Base-by-base conservation (phyloP, 1,284 basidiomycete species). In the Microstroma glucosiphilum region DNA sequence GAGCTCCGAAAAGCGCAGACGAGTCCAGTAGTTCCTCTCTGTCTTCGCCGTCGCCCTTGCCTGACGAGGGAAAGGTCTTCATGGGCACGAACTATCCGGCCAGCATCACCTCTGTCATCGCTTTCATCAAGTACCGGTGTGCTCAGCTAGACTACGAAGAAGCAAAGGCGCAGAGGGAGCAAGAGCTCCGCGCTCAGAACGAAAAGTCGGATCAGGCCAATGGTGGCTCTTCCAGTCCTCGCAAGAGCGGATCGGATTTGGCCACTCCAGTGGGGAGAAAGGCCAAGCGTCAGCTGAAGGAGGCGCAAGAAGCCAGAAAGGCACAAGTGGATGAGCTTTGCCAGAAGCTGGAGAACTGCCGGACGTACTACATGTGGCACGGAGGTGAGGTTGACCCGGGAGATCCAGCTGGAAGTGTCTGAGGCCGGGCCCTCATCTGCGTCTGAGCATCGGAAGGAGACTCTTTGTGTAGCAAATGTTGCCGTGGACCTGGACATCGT, bases 81-180 rank as follows among this genome's bases (percentile, higher is more conserved):
- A 70, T 70, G 69, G 69, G 69, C n/a, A 57, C 63, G 51, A 70
- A 68, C 58, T 54, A 65, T 46, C 64, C 69, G 8, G 23, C 25
- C 3, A 51, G 59, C 53, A 70, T 70, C 60, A 60, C 64, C 46
- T 42, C 37, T 40, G 30, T 68, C 40, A 62, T 66, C 60, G 61
- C 61, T 26, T 70, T 60, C 40, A 42, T 66, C 11, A 42, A 30
- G 3, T 70, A 66, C 56, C 66, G 69, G 12, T 26, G 61, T 26
- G 66, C 64, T 2, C 61, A 51, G 13, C 58, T 61, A 53, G 64
- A 68, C 59, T 70, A 70, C 53, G 65, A 67, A 54, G 69, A 70
- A 51, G 65, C 62, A 17, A 48, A 61, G 4, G 53, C 55, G 51
- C 64, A 68, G 62, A 64, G 65, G 60, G 58, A 68, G 6, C 62